Base-by-base conservation (phyloP, 192 early-diverging fungal genomes). In the Rhizophagus clarus region DNA sequence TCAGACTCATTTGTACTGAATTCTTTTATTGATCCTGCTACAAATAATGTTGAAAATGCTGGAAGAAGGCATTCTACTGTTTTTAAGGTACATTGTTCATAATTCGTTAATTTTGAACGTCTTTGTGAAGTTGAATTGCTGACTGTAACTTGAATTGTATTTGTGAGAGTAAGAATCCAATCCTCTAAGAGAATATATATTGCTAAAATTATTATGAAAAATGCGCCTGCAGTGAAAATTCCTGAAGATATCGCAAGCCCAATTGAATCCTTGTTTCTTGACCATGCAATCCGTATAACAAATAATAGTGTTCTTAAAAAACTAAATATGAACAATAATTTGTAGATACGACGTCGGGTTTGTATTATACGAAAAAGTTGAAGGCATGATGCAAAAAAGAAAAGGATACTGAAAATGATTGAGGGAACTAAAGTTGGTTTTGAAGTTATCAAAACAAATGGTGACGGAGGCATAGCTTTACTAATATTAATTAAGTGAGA, bases 331-430 rank as follows among this genome's bases (percentile, higher is more conserved):
- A 49, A 49, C 29, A 73, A 51, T 12, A 45, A 73, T 22, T 26
- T 10, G 37, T 40, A 73, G 3, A 40, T 9, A 40, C 22, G 37
- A 24, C 71, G 37, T 12, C 37, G 29, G 5, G n/a, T 26, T 49
- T 73, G 34, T 73, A 56, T 31, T 24, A 73, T 40, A 20, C 71
- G 71, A 51, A 56, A 51, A 49, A 73, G 37, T 7, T 73, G 71
- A 40, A 73, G 45, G n/a, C 8, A 0, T 49, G 37, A 12, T 49
- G 45, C 15, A 12, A 29, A 15, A 6, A 26, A 2, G 42, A 73
- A 73, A 49, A 73, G 42, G 34, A 73, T 29, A 12, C 37, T 56
- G 6, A 73, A 73, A 24, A 49, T 49, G 8, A 49, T 73, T 51
- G 71, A 49, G 7, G 37, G 40, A 45, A 6, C 4, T n/a, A 73